Evolutionary conservation across 2,329 filamentous ascomycete genomes (phyloP), one percentile per base, ranked within the genome.

Genomic region (Tolypocladium tropicale): DNA sequence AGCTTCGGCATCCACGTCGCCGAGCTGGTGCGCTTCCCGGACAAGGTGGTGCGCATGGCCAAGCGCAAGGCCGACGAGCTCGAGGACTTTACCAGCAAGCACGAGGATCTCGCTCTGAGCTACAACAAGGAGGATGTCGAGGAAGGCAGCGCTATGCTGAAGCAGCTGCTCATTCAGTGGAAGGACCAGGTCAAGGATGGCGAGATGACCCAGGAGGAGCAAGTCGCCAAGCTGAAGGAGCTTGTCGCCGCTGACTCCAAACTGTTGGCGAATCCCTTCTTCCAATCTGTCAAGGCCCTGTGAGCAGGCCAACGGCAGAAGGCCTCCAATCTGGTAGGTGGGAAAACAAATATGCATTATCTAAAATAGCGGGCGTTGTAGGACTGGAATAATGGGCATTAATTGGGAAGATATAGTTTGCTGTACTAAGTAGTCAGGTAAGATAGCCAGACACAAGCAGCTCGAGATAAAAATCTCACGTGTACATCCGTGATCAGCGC

Each of bases 1-100:
- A 94, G 88, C 57, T 99, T 99, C 70, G 94, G 94, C 64, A 99
- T 99, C 64, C 94, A 99, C 72, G 95, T 99, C 16, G 94, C 94
- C 1, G 94, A 99, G 74, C 81, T 99, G 6, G 94, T 99, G 23
- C 85, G 92, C 49, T 99, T 99, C 75, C 94, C 94, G 0, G 86
- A 90, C 64, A 99, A 99, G 75, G 95, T 99, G 18, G 89, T 99
- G 58, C 90, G 91, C 61, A 99, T 99, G 95, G 94, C 94, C n/a
- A 95, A 95, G 75, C 84, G 94, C 64, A 99, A 99, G 76, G 94
- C 94, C 0, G 94, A 97, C 70, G 95, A 99, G 77, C 79, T 99
- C 37, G 94, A 99, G 70, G 94, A 99, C 70, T 99, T 99, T 65
- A 88, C 89, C 0, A 82, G 82, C 53, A 92, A 91, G 73, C 84